phyloP scores from a whole-genome alignment of 139 green algal genomes.

The Picochlorum sp. region DNA sequence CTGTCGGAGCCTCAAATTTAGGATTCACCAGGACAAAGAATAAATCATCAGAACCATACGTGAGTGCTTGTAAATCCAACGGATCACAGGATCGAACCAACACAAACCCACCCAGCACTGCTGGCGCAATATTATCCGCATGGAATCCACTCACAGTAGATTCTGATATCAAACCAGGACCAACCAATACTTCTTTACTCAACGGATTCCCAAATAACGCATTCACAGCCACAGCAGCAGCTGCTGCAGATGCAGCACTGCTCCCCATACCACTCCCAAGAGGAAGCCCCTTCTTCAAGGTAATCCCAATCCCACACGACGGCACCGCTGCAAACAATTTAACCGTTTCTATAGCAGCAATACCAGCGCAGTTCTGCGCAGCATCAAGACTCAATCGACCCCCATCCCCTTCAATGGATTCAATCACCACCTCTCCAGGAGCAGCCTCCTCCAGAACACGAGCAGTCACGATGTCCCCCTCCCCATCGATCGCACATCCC shows the following conservation, averaged over 20 bases:
- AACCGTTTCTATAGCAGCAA: conserved; percentile 79
- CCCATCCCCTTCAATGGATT: conserved; percentile 78
- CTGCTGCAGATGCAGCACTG: conserved; percentile 81
- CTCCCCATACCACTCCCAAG: conserved; percentile 87
- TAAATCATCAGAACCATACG: conserved; percentile 35
- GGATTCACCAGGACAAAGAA: conserved; percentile 93
- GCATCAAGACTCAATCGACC: conserved; percentile 73
- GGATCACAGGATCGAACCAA: conserved; percentile 73
- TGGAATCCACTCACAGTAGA: conserved; percentile 90
- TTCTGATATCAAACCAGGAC: conserved; percentile 74
- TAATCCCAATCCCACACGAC: conserved; percentile 67
- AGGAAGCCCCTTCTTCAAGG: conserved; percentile 85
- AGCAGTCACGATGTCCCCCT: conserved; percentile 80
- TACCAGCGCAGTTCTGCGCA: conserved; percentile 84
- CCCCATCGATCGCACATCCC: conserved; percentile 89
- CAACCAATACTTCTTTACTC: conserved; percentile 66
- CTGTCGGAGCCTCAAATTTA: conserved; percentile 84
- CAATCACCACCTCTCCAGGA: conserved; percentile 69
- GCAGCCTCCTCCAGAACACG: conserved; percentile 46
- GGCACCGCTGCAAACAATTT: conserved; percentile 66
- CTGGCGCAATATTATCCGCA: conserved; percentile 91
- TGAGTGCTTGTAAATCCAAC: conserved; percentile 56
- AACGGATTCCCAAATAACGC: conserved; percentile 80
- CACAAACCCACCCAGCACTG: conserved; percentile 88
- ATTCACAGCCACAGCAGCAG: conserved; percentile 80